Conservation (phyloP, 805 yeast genomes). For the Ogataea polymorpha region DNA sequence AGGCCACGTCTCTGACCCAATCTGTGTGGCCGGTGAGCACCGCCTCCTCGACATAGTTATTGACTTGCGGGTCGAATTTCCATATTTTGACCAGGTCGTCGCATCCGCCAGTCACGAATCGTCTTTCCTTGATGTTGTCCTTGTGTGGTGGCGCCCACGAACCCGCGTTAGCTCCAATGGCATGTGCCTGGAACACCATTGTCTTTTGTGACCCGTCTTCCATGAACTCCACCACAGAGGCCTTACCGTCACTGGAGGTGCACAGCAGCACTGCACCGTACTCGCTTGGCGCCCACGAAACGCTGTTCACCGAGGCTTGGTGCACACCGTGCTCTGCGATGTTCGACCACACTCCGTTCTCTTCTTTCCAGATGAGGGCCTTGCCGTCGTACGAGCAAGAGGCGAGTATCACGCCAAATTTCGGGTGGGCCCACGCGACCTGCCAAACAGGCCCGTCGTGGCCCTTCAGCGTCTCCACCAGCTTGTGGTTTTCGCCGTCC, state of each 20-base stretch:
- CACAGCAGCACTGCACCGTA: constrained; percentile 89
- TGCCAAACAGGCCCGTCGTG: constrained; percentile 99
- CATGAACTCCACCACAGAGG: constrained; percentile 85
- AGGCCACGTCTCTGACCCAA: constrained; percentile 98
- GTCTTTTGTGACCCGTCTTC: constrained; percentile 81
- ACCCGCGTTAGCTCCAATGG: constrained; percentile 91
- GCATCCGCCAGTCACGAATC: constrained; percentile 92
- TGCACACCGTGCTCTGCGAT: constrained; percentile 86
- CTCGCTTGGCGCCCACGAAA: constrained; percentile 97
- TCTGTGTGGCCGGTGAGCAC: constrained; percentile 87
- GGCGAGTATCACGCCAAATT: constrained; percentile 92
- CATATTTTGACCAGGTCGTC: constrained; percentile 93
- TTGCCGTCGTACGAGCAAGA: constrained; percentile 95
- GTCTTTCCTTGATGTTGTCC: constrained; percentile 46
- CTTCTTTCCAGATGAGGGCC: constrained; percentile 93
- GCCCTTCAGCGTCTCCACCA: constrained; percentile 81
- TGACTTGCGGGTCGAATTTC: constrained; percentile 57
- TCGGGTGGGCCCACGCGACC: constrained; percentile 98
- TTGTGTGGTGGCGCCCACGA: constrained; percentile 80
- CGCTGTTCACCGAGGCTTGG: constrained; percentile 91
- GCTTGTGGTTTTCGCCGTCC: constrained; percentile 77
- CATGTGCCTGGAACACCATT: constrained; percentile 72
- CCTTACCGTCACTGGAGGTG: constrained; percentile 90
- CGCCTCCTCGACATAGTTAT: constrained; percentile 68
- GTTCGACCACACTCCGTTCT: constrained; percentile 80